Evolutionary conservation across 768 basidiomycete genomes (phyloP), one percentile per base, ranked within the genome.

Genomic region (Mycena crocata): DNA sequence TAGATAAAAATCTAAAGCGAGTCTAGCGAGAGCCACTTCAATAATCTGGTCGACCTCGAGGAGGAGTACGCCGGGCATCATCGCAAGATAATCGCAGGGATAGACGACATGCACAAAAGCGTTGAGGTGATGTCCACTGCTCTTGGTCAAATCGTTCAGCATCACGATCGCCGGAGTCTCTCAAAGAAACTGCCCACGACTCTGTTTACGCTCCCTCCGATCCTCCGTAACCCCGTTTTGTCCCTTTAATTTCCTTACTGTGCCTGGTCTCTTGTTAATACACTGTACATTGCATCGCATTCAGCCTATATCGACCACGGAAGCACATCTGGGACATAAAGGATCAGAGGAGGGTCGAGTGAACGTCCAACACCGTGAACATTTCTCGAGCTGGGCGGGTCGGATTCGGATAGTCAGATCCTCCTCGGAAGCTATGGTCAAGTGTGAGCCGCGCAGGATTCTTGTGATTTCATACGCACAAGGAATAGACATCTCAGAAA

Each of bases 311-410:
- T 65, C 10, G 30, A 81, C 40, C 26, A 79, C 79, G 10, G 68
- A 69, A 40, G 57, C 69, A 66, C 96, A 98, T 70, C 96, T 85
- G 23, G 64, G 64, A 77, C 96, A 97, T 14, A 96, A 76, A 13
- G 75, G 74, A 21, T 89, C 84, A 15, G 81, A 76, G 42, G 81
- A 75, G 14, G 75, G 70, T 17, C 90, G 84, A 2, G 89, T 90
- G 74, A 85, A 91, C 8, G 88, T 91, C 95, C 96, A 98, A 77
- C 97, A 99, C 19, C 96, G 87, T 26, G 95, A 93, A 75, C 97
- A 99, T 76, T 97, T 96, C 24, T 81, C 73, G 56, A 78, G 66
- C 5, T 77, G 79, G 14, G 94, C 87, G 19, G 93, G 91, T 21
- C 83, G 82, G n/a, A 93, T 81, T 17, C 85, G 84, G 57, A 94